Evolutionary conservation across 352 stramenopile species (phyloP).

Genomic region (Peronospora farinosa): DNA sequence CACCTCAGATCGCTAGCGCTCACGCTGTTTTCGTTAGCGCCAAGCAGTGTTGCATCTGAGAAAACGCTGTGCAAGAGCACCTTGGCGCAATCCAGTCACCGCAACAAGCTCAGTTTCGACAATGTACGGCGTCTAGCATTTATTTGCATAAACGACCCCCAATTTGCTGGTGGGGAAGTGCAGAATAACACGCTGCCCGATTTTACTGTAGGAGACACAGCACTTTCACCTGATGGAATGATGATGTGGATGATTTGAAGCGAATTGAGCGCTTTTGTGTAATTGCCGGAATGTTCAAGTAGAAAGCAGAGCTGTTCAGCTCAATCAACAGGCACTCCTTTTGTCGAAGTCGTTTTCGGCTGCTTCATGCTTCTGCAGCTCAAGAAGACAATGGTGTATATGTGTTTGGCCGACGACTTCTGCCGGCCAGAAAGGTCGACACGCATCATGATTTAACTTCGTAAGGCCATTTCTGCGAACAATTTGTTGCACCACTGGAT

Average conservation of each 20-base stretch:
- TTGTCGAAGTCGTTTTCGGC: too few relatives aligned
- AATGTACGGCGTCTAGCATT: conserved; percentile 72
- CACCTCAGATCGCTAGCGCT: conserved; percentile 68
- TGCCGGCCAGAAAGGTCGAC: too few relatives aligned
- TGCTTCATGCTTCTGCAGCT: too few relatives aligned
- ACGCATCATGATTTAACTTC: too few relatives aligned
- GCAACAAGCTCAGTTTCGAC: conserved; percentile 70
- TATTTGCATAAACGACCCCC: conserved; percentile 77
- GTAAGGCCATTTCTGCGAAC: too few relatives aligned
- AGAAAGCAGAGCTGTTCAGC: too few relatives aligned
- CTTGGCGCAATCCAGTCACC: conserved; percentile 53
- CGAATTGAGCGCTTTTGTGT: background rate
- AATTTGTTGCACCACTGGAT: too few relatives aligned
- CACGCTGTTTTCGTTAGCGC: conserved; percentile 69
- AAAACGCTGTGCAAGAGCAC: conserved; percentile 65
- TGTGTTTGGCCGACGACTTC: too few relatives aligned
- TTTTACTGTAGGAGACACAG: conserved; percentile 62
- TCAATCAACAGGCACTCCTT: too few relatives aligned
- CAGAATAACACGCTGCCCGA: conserved; percentile 57
- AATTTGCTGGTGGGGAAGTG: conserved; percentile 51
- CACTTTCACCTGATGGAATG: conserved; percentile 68
- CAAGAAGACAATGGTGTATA: too few relatives aligned
- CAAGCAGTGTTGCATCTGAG: conserved; percentile 65
- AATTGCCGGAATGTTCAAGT: too few relatives aligned
- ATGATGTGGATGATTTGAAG: conserved; percentile 86